These are phyloP conservation scores for Calocera viscosa DNA, from an alignment of 768 basidiomycete genomes.

Conservation along the genomic window DNA sequence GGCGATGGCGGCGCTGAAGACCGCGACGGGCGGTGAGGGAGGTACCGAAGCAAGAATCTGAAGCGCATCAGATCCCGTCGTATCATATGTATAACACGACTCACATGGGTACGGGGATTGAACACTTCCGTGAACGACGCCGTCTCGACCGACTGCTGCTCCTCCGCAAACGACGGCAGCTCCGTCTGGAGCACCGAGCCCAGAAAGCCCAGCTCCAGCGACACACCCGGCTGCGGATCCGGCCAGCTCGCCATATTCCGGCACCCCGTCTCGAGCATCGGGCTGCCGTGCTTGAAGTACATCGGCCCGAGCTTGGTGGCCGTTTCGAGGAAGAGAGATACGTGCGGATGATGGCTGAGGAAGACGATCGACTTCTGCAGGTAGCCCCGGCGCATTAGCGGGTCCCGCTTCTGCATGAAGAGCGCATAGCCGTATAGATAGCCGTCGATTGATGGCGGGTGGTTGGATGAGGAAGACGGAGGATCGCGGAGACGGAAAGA, in stretches of 20 bases:
- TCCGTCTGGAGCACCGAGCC: conserved; percentile 62
- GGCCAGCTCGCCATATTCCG: conserved; percentile 78
- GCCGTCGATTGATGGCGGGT: conserved; percentile 41
- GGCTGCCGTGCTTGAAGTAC: conserved; percentile 55
- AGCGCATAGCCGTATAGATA: conserved; percentile 68
- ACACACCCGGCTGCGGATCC: conserved; percentile 52
- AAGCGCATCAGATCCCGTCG: conserved; percentile 14
- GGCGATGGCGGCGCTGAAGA: conserved; percentile 28
- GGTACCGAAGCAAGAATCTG: conserved; percentile 60
- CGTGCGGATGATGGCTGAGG: conserved; percentile 65
- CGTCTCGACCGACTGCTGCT: conserved; percentile 56
- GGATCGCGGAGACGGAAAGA: conserved; percentile 66
- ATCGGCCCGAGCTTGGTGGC: conserved; percentile 62
- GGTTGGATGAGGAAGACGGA: conserved; percentile 2
- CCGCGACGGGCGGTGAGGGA: conserved; percentile 29
- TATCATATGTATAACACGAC: conserved; percentile 8
- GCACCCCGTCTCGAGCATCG: conserved; percentile 77
- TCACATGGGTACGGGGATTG: conserved; percentile 41
- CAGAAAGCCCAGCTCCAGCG: conserved; percentile 70
- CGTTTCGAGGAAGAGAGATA: conserved; percentile 61
- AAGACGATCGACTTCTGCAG: conserved; percentile 76
- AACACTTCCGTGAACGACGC: conserved; percentile 41
- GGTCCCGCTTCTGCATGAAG: conserved; percentile 59
- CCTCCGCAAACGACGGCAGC: conserved; percentile 53
- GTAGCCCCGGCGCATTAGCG: conserved; percentile 61